phyloP scores from a whole-genome alignment of 257 asterid genomes.

The Lycium ferocissimum region DNA sequence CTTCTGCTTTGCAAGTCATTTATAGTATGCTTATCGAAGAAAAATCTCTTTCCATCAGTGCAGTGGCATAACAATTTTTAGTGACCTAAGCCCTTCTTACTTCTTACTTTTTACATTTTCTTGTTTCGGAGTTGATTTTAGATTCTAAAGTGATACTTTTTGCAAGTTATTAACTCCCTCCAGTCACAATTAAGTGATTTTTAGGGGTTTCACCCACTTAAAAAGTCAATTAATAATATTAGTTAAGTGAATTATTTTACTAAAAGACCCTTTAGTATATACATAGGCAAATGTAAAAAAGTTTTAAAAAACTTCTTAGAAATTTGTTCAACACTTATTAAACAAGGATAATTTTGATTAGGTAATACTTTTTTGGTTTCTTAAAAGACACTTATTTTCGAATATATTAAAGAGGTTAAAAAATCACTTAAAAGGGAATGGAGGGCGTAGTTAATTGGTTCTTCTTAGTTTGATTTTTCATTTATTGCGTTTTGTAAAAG shows the following conservation, averaged over 20 bases:
- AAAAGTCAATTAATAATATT: background rate
- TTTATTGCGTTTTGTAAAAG: background rate
- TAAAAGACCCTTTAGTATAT: background rate
- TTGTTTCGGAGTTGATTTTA: background rate
- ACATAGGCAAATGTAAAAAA: background rate
- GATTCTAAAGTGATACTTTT: background rate
- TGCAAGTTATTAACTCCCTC: background rate
- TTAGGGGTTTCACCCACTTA: background rate
- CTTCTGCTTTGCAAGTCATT: background rate
- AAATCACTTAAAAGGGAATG: background rate
- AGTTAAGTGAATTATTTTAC: constrained; percentile 1
- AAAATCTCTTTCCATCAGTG: background rate
- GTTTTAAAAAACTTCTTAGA: background rate
- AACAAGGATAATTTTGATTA: background rate
- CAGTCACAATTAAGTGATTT: background rate
- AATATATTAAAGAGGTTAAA: background rate
- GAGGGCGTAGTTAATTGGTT: background rate
- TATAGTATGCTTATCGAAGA: background rate
- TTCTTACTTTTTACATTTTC: background rate
- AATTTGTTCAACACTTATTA: background rate
- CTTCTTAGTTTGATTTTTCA: background rate
- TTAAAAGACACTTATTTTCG: background rate
- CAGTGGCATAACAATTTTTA: background rate
- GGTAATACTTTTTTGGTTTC: background rate
- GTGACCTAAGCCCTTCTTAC: background rate